These are phyloP conservation scores for Diplodia intermedia DNA, from an alignment of 2,329 filamentous ascomycete genomes.

Conservation along the genomic window DNA sequence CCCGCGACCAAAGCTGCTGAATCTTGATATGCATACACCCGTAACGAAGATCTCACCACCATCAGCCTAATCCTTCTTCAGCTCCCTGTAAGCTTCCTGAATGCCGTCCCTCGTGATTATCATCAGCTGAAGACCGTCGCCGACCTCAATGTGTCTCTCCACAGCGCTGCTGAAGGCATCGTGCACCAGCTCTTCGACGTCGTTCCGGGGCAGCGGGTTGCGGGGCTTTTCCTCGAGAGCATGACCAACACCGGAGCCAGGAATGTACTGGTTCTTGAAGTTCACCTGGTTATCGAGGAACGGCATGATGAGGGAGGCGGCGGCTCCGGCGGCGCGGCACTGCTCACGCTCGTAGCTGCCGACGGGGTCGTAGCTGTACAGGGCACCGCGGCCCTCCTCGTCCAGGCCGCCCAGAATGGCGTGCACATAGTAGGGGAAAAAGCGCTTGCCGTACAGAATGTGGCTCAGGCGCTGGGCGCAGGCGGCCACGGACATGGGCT, in stretches of 20 bases:
- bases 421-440: constrained; percentile 98
- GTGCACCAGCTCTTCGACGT: constrained; percentile 87
- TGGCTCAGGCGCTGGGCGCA: constrained; percentile 95
- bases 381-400: constrained; percentile 89
- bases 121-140: constrained; percentile 94
- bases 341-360: constrained; percentile 97
- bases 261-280: constrained; percentile 97
- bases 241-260: constrained; percentile 83
- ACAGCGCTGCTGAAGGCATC: constrained; percentile 98
- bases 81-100: constrained; percentile 78
- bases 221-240: constrained; percentile 73
- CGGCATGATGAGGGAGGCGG: constrained; percentile 95
- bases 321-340: constrained; percentile 90
- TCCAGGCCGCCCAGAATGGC: constrained; percentile 94
- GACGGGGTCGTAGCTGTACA: constrained; percentile 98
- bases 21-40: constrained; percentile 27
- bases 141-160: constrained; percentile 98
- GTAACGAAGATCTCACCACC: neutral
- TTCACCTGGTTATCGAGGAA: constrained; percentile 99
- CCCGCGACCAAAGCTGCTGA: constrained; percentile 24
- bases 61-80: constrained; percentile 68
- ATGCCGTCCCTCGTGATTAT: constrained; percentile 88
- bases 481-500: constrained; percentile 91
- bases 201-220: constrained; percentile 71
- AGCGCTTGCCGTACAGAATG: constrained; percentile 95